phyloP scores from a whole-genome alignment of 495 filamentous ascomycete genomes.

The Articulospora tetracladia region DNA sequence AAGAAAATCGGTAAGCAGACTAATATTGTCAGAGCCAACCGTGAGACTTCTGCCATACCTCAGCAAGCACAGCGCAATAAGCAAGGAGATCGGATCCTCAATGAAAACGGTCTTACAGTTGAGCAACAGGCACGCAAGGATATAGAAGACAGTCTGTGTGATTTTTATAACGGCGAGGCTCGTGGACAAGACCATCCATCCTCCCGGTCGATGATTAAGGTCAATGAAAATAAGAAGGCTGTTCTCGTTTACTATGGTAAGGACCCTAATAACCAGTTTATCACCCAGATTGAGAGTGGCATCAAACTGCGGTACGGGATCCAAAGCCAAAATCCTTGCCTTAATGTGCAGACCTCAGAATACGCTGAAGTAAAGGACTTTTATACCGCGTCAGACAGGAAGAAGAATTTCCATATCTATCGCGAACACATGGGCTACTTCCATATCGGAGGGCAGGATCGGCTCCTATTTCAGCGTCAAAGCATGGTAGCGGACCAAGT shows the following conservation, averaged over 20 bases:
- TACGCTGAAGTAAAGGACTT: not conserved
- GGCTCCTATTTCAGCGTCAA: not conserved
- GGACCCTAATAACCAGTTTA: not conserved
- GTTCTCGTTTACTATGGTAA: not conserved
- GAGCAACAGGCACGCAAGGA: too few species aligned
- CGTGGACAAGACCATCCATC: not conserved
- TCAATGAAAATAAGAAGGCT: not conserved
- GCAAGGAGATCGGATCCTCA: too few species aligned
- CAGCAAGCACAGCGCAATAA: too few species aligned
- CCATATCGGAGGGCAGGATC: not conserved
- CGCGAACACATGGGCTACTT: not conserved
- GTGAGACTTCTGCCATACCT: too few species aligned
- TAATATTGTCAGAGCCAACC: too few species aligned
- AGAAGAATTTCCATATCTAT: not conserved
- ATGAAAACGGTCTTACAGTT: too few species aligned
- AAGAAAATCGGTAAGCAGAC: too few species aligned
- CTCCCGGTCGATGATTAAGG: not conserved
- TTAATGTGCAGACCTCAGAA: not conserved
- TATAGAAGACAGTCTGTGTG: too few species aligned
- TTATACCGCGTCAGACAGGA: too few species aligned
- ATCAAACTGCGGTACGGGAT: not conserved
- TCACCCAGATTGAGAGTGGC: not conserved
- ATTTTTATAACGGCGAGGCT: not conserved
- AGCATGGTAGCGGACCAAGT: not conserved
- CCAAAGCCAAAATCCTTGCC: not conserved